A percentile compares a stretch with the other conserved stretches of the same genome.
Evolutionary conservation across 192 early-diverging fungal species (phyloP).

Genomic region (Spinellus fusiger): DNA sequence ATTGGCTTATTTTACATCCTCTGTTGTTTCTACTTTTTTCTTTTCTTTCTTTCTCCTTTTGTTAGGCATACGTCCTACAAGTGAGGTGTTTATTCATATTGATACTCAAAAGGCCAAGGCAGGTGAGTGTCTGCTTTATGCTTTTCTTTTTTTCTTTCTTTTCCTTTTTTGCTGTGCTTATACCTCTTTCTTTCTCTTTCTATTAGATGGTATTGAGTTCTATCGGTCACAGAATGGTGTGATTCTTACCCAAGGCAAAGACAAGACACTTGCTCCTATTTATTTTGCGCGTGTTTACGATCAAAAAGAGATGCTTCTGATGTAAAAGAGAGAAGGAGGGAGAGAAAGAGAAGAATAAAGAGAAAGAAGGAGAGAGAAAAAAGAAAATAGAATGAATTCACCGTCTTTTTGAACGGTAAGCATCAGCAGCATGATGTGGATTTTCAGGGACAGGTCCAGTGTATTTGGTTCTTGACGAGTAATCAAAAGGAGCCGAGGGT

Average conservation of each 20-base stretch:
- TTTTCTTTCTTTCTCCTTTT: background rate
- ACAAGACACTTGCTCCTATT: slow-evolving; percentile 54
- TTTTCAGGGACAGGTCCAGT: slow-evolving; percentile 27
- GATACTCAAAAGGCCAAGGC: slow-evolving; percentile 59
- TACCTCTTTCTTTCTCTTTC: background rate
- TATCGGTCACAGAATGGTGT: slow-evolving; percentile 76
- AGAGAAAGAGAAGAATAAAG: background rate
- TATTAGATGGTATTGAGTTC: slow-evolving; percentile 69
- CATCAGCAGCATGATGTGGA: slow-evolving; percentile 20
- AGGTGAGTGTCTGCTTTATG: no score
- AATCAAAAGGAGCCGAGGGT: background rate
- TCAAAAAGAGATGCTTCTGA: slow-evolving; percentile 7
- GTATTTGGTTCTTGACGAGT: background rate
- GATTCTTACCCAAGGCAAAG: slow-evolving; percentile 64
- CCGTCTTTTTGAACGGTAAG: slow-evolving; percentile 14
- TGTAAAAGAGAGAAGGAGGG: background rate
- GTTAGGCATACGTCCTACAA: slow-evolving; percentile 59
- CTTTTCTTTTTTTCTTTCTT: no score
- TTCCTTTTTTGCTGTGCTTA: no score
- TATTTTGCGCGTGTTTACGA: slow-evolving; percentile 65
- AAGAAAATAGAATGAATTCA: background rate
- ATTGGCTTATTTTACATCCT: no score
- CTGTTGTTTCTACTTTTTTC: no score
- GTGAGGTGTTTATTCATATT: slow-evolving; percentile 78
- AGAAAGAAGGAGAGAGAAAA: background rate